phyloP scores from a whole-genome alignment of 73 alveolate species.

The Durusdinium trenchii region DNA sequence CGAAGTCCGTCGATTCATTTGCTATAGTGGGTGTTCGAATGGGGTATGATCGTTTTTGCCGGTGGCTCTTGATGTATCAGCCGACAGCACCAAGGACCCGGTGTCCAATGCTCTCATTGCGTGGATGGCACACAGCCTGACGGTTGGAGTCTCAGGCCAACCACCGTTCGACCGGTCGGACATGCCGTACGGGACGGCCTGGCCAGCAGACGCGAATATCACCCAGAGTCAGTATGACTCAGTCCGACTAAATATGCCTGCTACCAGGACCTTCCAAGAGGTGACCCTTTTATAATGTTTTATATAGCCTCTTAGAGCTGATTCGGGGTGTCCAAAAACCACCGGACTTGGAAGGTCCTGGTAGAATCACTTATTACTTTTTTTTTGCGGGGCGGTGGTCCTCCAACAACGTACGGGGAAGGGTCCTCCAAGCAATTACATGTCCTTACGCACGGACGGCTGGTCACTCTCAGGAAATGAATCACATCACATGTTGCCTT shows the following conservation, averaged over 20 bases:
- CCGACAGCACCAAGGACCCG: conserved; percentile 22
- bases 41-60: too few species aligned
- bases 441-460: too few species aligned
- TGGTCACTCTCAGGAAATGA: too few species aligned
- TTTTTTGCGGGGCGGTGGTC: not conserved
- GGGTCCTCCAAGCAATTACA: too few species aligned
- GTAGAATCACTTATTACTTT: not conserved
- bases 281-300: not conserved
- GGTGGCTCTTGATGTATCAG: not conserved
- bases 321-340: too few species aligned
- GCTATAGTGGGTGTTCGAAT: too few species aligned
- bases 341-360: too few species aligned
- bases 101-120: conserved; percentile 73
- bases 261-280: too few species aligned
- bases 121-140: conserved; percentile 81
- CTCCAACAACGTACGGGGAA: too few species aligned
- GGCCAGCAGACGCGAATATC: not conserved
- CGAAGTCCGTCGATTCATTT: too few species aligned
- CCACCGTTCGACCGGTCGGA: not conserved
- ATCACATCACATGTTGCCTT: too few species aligned
- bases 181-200: not conserved
- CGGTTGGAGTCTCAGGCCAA: not conserved
- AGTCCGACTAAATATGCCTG: not conserved
- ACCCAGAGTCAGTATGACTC: not conserved
- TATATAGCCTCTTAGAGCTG: not conserved